Conservation (phyloP, 495 filamentous ascomycete species). For the Penicilliopsis zonata region DNA sequence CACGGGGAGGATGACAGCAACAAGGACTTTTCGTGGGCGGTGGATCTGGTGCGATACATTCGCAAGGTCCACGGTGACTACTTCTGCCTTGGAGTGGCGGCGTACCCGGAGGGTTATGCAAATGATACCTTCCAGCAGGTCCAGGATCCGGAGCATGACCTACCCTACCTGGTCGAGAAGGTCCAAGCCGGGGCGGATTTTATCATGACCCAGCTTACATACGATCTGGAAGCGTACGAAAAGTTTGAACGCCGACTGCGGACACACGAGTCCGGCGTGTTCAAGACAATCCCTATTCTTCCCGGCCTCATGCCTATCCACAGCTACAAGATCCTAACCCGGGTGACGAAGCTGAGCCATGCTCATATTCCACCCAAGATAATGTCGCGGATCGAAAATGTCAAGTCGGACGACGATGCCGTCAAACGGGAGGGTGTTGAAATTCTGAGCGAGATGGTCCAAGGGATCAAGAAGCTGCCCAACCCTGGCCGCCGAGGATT, state of each 20-base stretch:
- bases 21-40: constrained; percentile 77
- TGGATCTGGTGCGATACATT: constrained; percentile 88
- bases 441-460: constrained; percentile 28
- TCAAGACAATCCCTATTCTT: constrained; percentile 82
- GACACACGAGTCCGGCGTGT: constrained; percentile 71
- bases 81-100: constrained; percentile 92
- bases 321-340: constrained; percentile 86
- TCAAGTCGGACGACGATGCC: constrained; percentile 83
- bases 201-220: constrained; percentile 98
- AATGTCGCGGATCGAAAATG: constrained; percentile 57
- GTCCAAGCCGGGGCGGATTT: constrained; percentile 88
- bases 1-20: constrained; percentile 51
- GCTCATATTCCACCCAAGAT: constrained; percentile 64
- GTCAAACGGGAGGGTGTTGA: constrained; percentile 56
- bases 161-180: constrained; percentile 89
- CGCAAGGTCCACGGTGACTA: constrained; percentile 76
- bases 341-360: constrained; percentile 92
- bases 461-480: constrained; percentile 49
- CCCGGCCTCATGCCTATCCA: constrained; percentile 97
- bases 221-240: constrained; percentile 71
- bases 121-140: constrained; percentile 71
- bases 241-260: constrained; percentile 68
- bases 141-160: constrained; percentile 67
- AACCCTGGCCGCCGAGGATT: constrained; percentile 58
- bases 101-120: constrained; percentile 93